Percentiles rank a stretch among this genome's conserved stretches.
Evolutionary conservation across 805 yeast species (phyloP).

Genomic region (Pichia sporocuriosa): DNA sequence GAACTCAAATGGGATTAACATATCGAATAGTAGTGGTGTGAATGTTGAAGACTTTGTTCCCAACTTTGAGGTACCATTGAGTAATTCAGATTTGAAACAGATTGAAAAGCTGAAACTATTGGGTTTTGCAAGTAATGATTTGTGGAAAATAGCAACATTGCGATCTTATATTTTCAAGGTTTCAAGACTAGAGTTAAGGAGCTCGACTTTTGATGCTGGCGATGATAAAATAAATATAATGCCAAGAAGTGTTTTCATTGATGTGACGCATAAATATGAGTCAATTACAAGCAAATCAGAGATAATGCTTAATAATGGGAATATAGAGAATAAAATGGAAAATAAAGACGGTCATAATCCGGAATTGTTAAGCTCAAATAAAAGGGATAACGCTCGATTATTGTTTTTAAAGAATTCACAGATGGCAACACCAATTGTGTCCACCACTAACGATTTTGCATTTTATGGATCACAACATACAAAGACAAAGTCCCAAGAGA

Average conservation of each 20-base stretch:
- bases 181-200: slow-evolving; percentile 31
- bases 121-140: slow-evolving; percentile 66
- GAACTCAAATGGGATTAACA: background rate
- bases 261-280: slow-evolving; percentile 28
- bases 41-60: slow-evolving; percentile 30
- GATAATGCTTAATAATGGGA: background rate
- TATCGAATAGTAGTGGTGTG: slow-evolving; percentile 3
- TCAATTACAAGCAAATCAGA: background rate
- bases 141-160: slow-evolving; percentile 77
- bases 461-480: slow-evolving; percentile 8
- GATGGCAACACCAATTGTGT: slow-evolving; percentile 2
- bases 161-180: slow-evolving; percentile 61
- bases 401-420: slow-evolving; percentile 6
- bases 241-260: slow-evolving; percentile 50
- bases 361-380: background rate
- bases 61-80: slow-evolving; percentile 44
- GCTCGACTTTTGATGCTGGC: background rate
- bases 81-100: slow-evolving; percentile 67
- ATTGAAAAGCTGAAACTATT: slow-evolving; percentile 59
- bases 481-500: background rate
- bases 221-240: slow-evolving; percentile 25
- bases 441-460: slow-evolving; percentile 18
- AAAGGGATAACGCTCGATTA: background rate
- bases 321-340: background rate
- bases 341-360: no score